Conservation (phyloP, 495 filamentous ascomycete species). For the Annulohypoxylon nitens region DNA sequence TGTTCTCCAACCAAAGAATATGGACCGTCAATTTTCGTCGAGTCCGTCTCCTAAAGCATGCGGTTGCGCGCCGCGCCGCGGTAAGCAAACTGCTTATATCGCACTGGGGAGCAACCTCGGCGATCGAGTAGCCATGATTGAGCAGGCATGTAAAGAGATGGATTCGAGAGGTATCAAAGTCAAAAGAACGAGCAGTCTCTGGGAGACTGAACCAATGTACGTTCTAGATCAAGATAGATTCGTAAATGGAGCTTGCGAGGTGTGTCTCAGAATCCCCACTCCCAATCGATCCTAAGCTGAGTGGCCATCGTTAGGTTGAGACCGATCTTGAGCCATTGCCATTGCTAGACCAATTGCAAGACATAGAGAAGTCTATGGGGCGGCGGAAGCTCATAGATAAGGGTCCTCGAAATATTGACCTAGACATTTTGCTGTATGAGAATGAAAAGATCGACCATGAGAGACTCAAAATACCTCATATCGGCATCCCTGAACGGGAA, state of each 20-base stretch:
- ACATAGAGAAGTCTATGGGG: slow-evolving; percentile 82
- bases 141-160: slow-evolving; percentile 83
- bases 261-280: slow-evolving; percentile 56
- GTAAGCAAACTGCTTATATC: slow-evolving; percentile 72
- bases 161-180: slow-evolving; percentile 76
- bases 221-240: slow-evolving; percentile 88
- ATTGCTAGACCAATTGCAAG: slow-evolving; percentile 83
- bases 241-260: slow-evolving; percentile 94
- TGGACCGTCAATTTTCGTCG: slow-evolving; percentile 36
- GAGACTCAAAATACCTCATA: slow-evolving; percentile 86
- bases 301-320: slow-evolving; percentile 71
- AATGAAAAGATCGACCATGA: slow-evolving; percentile 72
- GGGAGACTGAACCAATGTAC: slow-evolving; percentile 98
- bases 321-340: slow-evolving; percentile 80
- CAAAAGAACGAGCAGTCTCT: slow-evolving; percentile 85
- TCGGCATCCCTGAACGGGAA: slow-evolving; percentile 87
- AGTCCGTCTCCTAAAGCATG: slow-evolving; percentile 25
- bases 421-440: slow-evolving; percentile 93
- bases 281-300: slow-evolving; percentile 35
- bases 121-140: slow-evolving; percentile 84
- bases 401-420: slow-evolving; percentile 91
- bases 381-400: slow-evolving; percentile 90
- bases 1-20: slow-evolving; percentile 10
- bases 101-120: slow-evolving; percentile 95
- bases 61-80: slow-evolving; percentile 22